Conservation (phyloP, 2,329 filamentous ascomycete genomes). For the Neonectria faginata region DNA sequence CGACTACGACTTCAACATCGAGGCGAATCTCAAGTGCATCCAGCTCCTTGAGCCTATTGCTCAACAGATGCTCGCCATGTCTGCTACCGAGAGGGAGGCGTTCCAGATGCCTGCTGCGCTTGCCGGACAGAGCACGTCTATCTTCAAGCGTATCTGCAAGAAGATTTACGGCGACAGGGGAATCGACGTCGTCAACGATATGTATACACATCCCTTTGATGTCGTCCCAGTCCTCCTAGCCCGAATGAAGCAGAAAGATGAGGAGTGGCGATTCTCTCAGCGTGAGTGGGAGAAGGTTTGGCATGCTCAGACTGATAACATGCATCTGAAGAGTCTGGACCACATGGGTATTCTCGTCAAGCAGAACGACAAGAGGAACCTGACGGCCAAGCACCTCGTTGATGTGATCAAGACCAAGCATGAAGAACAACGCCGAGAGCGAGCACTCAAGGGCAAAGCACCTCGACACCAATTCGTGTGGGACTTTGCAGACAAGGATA, state of each 20-base stretch:
- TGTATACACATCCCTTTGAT: constrained; percentile 85
- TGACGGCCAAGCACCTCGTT: constrained; percentile 89
- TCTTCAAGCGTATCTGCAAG: constrained; percentile 97
- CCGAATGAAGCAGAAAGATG: constrained; percentile 93
- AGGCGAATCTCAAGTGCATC: constrained; percentile 93
- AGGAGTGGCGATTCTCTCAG: constrained; percentile 97
- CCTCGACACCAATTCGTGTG: constrained; percentile 81
- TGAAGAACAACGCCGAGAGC: constrained; percentile 85
- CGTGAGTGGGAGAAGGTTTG: constrained; percentile 99
- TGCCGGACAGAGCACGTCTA: constrained; percentile 93
- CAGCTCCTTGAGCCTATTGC: constrained; percentile 95
- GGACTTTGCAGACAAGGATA: constrained; percentile 77
- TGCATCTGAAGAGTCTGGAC: constrained; percentile 96
- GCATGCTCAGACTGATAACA: constrained; percentile 93
- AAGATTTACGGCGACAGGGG: constrained; percentile 96
- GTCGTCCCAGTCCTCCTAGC: constrained; percentile 91
- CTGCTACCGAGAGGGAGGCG: constrained; percentile 74
- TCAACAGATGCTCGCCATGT: constrained; percentile 87
- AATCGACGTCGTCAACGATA: constrained; percentile 84
- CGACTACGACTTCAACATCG: constrained; percentile 98
- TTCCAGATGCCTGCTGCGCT: constrained; percentile 87
- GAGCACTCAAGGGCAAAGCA: constrained; percentile 70
- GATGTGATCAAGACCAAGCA: constrained; percentile 92
- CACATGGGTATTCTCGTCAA: constrained; percentile 95
- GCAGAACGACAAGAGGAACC: constrained; percentile 88